Evolutionary conservation across 164 flowering plant species (phyloP), one percentile per base, ranked within the genome.

Genomic region (Pachysandra terminalis): DNA sequence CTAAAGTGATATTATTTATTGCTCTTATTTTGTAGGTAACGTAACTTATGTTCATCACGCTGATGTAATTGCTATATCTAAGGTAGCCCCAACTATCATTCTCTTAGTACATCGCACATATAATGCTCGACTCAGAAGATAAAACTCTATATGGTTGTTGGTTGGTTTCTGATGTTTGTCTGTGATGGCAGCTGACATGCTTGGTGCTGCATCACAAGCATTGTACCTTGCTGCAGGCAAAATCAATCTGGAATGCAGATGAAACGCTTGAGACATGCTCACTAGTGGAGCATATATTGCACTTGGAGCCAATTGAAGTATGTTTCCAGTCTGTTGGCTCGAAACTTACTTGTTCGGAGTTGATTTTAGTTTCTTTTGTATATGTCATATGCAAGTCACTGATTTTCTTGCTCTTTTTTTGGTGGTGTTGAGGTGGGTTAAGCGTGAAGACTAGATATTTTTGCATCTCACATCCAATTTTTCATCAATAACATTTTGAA

Each of bases 251-350:
- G 98, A 84, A 73, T 67, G 84, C 93, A 14, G 91, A 95, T 71
- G 82, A 82, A 60, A 72, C 80, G 19, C 68, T 27, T 21, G 94
- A 85, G 28, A 64, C 83, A 53, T 72, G 82, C 71, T 77, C 98
- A 64, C 71, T 77, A 61, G 85, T 92, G 75, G 99, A 95, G 77
- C 79, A 74, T 59, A 86, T 92, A 75, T 73, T 95, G 80, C 94
- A 81, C 56, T 73, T 92, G 81, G 99, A 95, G 28, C 91, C 94
- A 53, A 69, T 95, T 63, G 99, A 95, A 65, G 99, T 95, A 86
- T 71, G 86, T 67, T 58, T 8, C 0, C 22, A 24, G 23, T 41
- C 5, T 35, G 68, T 48, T 26, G 22, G 23, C 56, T 21, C 24
- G 7, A 37, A 21, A 56, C 23, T 40, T 55, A 28, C 10, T 4